Percentiles rank a stretch among this genome's conserved stretches.
These are phyloP conservation scores for Populus hybrid DNA, from an alignment of 441 rosid species.

Conservation along the genomic window DNA sequence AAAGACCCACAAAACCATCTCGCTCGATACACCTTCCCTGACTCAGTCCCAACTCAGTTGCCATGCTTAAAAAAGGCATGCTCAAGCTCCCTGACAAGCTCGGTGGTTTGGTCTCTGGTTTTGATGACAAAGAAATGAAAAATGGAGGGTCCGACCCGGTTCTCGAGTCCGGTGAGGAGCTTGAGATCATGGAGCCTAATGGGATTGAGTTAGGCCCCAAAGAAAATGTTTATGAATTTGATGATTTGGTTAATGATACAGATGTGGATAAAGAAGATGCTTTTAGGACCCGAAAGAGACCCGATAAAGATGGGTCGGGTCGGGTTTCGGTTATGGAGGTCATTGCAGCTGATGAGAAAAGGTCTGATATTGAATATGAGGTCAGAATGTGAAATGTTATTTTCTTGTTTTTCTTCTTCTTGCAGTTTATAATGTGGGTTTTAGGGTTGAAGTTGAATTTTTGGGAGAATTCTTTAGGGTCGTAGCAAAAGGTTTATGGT, in stretches of 20 bases:
- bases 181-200: constrained; percentile 46
- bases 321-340: constrained; percentile 34
- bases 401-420: neutral
- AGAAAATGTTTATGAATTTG: constrained; percentile 9
- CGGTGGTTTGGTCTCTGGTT: constrained; percentile 49
- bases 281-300: constrained; percentile 14
- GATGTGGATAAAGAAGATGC: constrained; percentile 20
- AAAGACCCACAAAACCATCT: constrained; percentile 1
- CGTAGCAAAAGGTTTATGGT: neutral
- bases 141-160: constrained; percentile 22
- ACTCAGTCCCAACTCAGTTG: constrained; percentile 14
- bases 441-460: neutral
- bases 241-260: constrained; percentile 16
- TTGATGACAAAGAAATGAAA: constrained; percentile 26
- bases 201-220: constrained; percentile 22
- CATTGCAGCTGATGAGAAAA: constrained; percentile 56
- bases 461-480: neutral
- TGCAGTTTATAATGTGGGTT: neutral
- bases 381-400: constrained; percentile 26
- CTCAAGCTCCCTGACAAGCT: constrained; percentile 51
- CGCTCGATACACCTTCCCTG: constrained; percentile 9
- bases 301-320: constrained; percentile 29
- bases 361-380: constrained; percentile 59
- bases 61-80: constrained; percentile 48
- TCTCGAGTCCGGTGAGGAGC: constrained; percentile 56